Evolutionary conservation across 495 filamentous ascomycete genomes (phyloP).

Genomic region (Glutinoglossum americanum): DNA sequence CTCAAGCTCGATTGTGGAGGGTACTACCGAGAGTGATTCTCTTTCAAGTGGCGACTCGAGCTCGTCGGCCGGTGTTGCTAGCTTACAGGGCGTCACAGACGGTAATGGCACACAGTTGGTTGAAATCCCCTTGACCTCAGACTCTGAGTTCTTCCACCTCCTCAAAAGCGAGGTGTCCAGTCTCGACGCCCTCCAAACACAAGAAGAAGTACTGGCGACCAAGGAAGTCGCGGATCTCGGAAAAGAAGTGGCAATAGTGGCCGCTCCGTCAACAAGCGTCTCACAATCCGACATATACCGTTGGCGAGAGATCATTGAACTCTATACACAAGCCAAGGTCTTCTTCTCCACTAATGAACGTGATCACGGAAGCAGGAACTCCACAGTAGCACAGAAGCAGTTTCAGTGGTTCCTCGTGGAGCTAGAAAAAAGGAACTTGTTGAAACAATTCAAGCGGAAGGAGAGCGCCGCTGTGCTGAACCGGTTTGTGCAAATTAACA

Average conservation of each 20-base stretch:
- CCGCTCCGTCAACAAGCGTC: slow-evolving; percentile 29
- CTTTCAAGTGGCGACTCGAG: not conserved
- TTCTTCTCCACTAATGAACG: slow-evolving; percentile 49
- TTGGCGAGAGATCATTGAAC: slow-evolving; percentile 52
- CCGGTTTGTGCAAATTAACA: slow-evolving; percentile 42
- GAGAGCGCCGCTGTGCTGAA: slow-evolving; percentile 33
- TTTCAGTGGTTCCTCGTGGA: slow-evolving; percentile 36
- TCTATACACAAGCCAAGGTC: slow-evolving; percentile 45
- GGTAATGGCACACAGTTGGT: slow-evolving; percentile 17
- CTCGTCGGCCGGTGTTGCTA: not conserved
- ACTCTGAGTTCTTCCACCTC: slow-evolving; percentile 44
- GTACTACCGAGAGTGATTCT: not conserved
- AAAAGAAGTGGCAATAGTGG: slow-evolving; percentile 29
- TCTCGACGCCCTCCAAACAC: slow-evolving; percentile 34
- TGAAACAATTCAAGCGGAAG: slow-evolving; percentile 32
- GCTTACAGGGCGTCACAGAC: not conserved
- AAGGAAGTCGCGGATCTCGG: slow-evolving; percentile 32
- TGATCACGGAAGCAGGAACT: slow-evolving; percentile 30
- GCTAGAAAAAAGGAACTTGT: slow-evolving; percentile 28
- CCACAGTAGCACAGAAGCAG: slow-evolving; percentile 28
- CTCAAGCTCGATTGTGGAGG: not conserved
- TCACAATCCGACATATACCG: slow-evolving; percentile 40
- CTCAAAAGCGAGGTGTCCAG: slow-evolving; percentile 37
- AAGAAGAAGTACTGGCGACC: slow-evolving; percentile 32
- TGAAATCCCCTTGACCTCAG: slow-evolving; percentile 42